Base-by-base conservation (phyloP, 1,139 yeast species). In the Wickerhamomyces sp. region DNA sequence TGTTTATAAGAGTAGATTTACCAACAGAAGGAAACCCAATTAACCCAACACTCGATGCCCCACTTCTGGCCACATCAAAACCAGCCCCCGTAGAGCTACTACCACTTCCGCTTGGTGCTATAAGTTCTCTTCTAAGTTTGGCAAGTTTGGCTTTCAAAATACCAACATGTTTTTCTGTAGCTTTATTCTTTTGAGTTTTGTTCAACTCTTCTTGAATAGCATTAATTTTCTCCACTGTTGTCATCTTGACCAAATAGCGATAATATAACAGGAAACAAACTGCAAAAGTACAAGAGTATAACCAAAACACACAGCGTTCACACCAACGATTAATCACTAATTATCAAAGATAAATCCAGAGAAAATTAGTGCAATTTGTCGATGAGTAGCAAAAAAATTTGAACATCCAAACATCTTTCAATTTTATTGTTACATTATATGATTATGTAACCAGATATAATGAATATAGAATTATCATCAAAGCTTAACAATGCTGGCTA, bases 11-110 rank as follows among this genome's bases (percentile, higher is more conserved):
- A 0, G 99, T 92, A 15, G 88, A 79, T 59, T 92, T 94, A 42
- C 98, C 98, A n/a, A 92, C 98, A 2, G 97, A 89, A 2, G 98
- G 98, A 61, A 92, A 92, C 13, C 99, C 99, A 37, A 92, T 96
- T 61, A 90, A 90, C 14, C 98, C 98, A 41, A 92, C 94, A 7
- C 95, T 80, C 6, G 97, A 97, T 9, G 86, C 96, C 66, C 98
- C 98, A 0, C 97, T 90, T 64, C 97, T 78, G 12, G 96, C 95
- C 31, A 94, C 98, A 67, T 92, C 99, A 64, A 92, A 92, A 5
- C 98, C 98, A 19, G 76, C 78, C 51, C 81, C 81, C 35, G 83
- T 90, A 43, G 95, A 95, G 36, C 96, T 96, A 30, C 97, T 95
- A 35, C 83, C 74, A 1, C 87, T 73, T 20, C 84, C 64, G 7